Evolutionary conservation across 2,329 filamentous ascomycete genomes (phyloP).

Genomic region (Ceratocystiopsis brevicomis): DNA sequence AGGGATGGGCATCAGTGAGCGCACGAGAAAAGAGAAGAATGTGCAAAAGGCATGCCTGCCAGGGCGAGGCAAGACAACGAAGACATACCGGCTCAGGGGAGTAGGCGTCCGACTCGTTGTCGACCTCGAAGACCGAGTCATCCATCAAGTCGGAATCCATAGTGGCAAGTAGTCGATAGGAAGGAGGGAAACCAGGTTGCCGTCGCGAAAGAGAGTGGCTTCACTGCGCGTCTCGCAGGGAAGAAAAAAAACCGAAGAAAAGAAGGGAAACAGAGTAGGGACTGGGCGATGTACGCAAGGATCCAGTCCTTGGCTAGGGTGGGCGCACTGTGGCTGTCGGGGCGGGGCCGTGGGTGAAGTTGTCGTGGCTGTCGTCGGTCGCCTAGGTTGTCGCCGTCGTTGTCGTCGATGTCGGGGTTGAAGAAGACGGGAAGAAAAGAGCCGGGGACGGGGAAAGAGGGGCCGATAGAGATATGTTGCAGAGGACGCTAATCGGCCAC

Average conservation of each 20-base stretch:
- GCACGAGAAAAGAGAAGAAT: background rate
- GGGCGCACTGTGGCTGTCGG: too few species aligned
- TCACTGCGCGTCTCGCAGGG: too few species aligned
- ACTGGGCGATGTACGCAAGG: slow-evolving; percentile 1
- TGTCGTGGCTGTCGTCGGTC: background rate
- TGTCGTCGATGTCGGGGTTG: slow-evolving; percentile 4
- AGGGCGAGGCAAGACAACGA: slow-evolving; percentile 13
- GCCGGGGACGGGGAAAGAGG: background rate
- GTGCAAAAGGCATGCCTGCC: background rate
- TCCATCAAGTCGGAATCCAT: slow-evolving; percentile 42
- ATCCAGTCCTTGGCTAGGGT: slow-evolving; percentile 4
- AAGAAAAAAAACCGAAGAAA: background rate
- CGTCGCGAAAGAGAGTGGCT: background rate
- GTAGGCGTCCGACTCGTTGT: slow-evolving; percentile 39
- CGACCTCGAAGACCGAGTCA: slow-evolving; percentile 37
- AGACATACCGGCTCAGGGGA: slow-evolving; percentile 31
- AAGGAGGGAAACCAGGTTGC: background rate
- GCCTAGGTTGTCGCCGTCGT: background rate
- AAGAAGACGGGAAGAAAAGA: background rate
- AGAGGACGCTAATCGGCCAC: too few species aligned
- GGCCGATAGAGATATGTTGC: slow-evolving; percentile 1
- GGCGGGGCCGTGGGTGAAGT: background rate
- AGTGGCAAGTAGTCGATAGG: background rate
- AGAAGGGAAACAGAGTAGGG: background rate
- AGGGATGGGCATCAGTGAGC: background rate